phyloP scores from a whole-genome alignment of 179 eudicot species.

The Camellia oleifera region DNA sequence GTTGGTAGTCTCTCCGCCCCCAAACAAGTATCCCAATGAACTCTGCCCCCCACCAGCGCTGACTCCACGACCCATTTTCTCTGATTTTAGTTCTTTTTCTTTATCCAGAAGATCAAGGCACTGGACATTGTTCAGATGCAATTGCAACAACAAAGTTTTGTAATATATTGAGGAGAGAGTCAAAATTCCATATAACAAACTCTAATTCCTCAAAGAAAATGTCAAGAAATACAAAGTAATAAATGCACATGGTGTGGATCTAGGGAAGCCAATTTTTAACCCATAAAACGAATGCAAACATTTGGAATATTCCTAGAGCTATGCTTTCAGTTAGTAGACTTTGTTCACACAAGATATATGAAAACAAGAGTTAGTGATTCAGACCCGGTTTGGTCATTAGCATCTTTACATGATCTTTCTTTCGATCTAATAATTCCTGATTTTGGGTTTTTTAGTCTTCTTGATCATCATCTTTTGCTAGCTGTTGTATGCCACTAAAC shows the following conservation, averaged over 20 bases:
- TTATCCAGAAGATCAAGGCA: not conserved
- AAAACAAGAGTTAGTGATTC: not conserved
- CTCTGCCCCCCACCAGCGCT: constrained; percentile 59
- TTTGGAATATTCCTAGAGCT: too few species aligned
- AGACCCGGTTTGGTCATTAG: too few species aligned
- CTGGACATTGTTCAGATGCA: not conserved
- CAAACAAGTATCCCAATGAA: constrained; percentile 52
- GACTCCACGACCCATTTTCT: constrained; percentile 57
- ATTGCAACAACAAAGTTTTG: not conserved
- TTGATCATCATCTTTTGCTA: too few species aligned
- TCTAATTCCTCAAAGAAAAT: not conserved
- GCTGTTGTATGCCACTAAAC: not conserved
- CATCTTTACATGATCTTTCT: too few species aligned
- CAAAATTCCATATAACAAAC: not conserved
- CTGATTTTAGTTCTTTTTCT: not conserved
- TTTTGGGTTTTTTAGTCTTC: not conserved
- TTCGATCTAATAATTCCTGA: not conserved
- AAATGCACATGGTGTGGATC: too few species aligned
- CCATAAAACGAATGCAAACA: too few species aligned
- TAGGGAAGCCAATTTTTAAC: too few species aligned
- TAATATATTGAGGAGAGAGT: not conserved
- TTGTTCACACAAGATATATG: too few species aligned
- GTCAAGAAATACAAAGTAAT: not conserved
- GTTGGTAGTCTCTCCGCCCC: constrained; percentile 35
- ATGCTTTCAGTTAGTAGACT: too few species aligned